Base-by-base conservation (phyloP, 2,329 filamentous ascomycete species). In the Aspergillus jensenii region DNA sequence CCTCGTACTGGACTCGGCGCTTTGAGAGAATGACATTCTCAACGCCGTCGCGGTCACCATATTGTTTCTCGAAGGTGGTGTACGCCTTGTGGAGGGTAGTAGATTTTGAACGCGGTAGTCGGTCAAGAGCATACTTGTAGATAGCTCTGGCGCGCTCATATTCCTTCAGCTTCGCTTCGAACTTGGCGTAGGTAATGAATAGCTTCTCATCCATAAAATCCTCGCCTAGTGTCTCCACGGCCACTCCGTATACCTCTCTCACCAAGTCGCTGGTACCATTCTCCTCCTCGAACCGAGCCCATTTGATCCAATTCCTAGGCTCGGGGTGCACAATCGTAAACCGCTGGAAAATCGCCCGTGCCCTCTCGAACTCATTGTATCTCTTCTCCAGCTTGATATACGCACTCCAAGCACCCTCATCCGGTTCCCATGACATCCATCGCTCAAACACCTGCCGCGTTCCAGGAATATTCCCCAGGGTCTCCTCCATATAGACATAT, bases 401-500 rank as follows among this genome's bases (percentile, higher is more conserved):
- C 44, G 93, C 89, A 65, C 87, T 88, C 95, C 95, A 99, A 0
- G 93, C 95, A 44, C 90, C 88, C 82, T 98, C 93, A 65, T 97
- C 92, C 0, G 95, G 95, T 73, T 96, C 91, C 95, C 95, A 99
- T 62, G 90, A 88, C 89, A 99, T 93, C 95, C 95, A 99, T 46
- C 95, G 84, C 78, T 99, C 95, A 72, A 98, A 99, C 0, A 98
- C 91, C 67, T 96, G 91, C 58, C 95, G 83, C 3, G 92, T 96
- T 37, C 93, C 95, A 3, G 93, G 87, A 49, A 99, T 88, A 69
- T 99, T 97, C 6, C 92, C 92, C 55, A 99, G 83, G 78, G 93
- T 98, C 82, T 99, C 95, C 79, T 98, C 93, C 89, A 96, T 96
- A 74, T 96, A 96, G 25, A 96, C 91, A 80, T 97, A 99, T 75